phyloP scores from a whole-genome alignment of 2,329 filamentous ascomycete species.

The Rugonectria rugulosa region DNA sequence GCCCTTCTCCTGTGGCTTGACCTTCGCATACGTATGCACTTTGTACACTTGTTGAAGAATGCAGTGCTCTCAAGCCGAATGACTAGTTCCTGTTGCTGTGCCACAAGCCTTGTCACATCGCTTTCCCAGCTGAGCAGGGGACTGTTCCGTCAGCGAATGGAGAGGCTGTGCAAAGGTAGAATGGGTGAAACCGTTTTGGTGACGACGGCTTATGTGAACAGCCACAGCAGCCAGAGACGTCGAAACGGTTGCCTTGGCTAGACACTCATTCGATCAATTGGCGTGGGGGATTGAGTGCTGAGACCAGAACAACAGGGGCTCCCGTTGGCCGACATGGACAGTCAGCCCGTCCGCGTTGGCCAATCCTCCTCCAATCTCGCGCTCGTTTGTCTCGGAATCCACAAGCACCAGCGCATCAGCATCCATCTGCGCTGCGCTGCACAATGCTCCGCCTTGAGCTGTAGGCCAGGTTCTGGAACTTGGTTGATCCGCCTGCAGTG shows the following conservation, averaged over 20 bases:
- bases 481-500: not conserved
- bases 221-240: constrained; percentile 30
- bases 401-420: constrained; percentile 4
- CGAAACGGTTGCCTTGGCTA: constrained; percentile 24
- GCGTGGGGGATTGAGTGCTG: constrained; percentile 19
- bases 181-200: constrained; percentile 32
- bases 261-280: too few relatives aligned
- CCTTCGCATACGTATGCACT: not conserved
- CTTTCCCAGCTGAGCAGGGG: constrained; percentile 18
- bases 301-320: constrained; percentile 13
- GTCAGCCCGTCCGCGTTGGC: constrained; percentile 20
- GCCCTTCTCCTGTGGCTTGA: constrained; percentile 12
- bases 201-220: constrained; percentile 31
- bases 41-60: not conserved
- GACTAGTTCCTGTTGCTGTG: constrained; percentile 30
- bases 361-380: constrained; percentile 31
- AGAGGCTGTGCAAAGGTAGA: constrained; percentile 20
- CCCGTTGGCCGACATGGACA: constrained; percentile 10
- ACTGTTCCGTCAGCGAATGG: not conserved
- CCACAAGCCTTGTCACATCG: constrained; percentile 30
- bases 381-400: constrained; percentile 9
- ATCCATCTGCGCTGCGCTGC: not conserved
- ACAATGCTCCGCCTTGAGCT: constrained; percentile 1
- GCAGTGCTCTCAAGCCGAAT: too few relatives aligned
- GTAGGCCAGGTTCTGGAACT: not conserved